Base-by-base conservation (phyloP, 1,284 basidiomycete genomes). In the Apiotrichum mycotoxinovorans region DNA sequence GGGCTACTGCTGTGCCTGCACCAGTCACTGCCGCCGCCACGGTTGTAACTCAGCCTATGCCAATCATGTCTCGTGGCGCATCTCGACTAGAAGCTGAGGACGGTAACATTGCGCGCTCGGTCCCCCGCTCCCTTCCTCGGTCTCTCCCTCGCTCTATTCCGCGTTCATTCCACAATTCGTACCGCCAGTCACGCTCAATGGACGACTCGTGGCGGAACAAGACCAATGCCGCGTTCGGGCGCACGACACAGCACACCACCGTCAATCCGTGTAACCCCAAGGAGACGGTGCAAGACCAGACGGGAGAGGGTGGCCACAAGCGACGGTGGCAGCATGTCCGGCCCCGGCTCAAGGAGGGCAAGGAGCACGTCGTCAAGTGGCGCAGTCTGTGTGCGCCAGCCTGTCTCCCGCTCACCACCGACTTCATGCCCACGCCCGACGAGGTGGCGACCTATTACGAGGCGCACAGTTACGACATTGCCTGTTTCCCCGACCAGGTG, bases 371-470 rank as follows among this genome's bases (percentile, higher is more conserved):
- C 33, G 85, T 95, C 76, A 97, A 98, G 71, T 98, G 95, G 95
- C 85, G 85, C 61, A 87, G 87, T 17, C 85, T 93, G 73, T 82
- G 87, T 46, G 87, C 87, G 0, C 90, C 91, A 0, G 84, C 84
- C 7, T 97, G 91, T 71, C 81, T 98, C 10, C 95, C 95, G 1
- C 81, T 98, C 46, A 95, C 94, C 0, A 89, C 91, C n/a, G 90
- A 94, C 67, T 85, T 89, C 68, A 86, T 93, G 66, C 92, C 93
- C 0, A 83, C 84, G 0, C 81, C 81, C 17, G 81, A 85, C 14
- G 89, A 93, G 66, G 81, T 94, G 1, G 85, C 89, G 56, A 83
- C 82, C 0, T 83, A 85, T 9, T 96, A 91, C 72, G 87, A 88
- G 61, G 84, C 90, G 12, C 87, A 88, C 43, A 70, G 73, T 25